phyloP scores from a whole-genome alignment of 805 yeast genomes.

The Starmerella tilneyi region DNA sequence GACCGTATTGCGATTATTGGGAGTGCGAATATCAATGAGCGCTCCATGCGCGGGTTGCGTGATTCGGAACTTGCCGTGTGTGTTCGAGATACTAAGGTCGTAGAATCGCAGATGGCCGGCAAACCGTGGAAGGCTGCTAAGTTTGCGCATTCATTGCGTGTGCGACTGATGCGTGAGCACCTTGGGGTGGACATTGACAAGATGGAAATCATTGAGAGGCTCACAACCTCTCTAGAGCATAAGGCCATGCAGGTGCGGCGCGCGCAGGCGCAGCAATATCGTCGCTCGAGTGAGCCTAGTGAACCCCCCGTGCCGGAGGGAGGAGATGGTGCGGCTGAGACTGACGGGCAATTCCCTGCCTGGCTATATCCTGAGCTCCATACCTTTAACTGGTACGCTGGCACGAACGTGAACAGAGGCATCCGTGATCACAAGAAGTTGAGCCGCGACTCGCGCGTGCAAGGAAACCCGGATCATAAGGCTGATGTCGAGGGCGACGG shows the following conservation, averaged over 20 bases:
- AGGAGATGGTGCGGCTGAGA: neutral
- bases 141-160: slow-evolving; percentile 80
- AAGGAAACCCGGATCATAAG: slow-evolving; percentile 51
- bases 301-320: slow-evolving; percentile 1
- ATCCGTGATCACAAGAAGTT: slow-evolving; percentile 71
- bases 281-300: neutral
- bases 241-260: neutral
- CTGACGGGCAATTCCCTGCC: slow-evolving; percentile 13
- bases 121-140: slow-evolving; percentile 68
- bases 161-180: slow-evolving; percentile 93
- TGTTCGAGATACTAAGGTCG: slow-evolving; percentile 56
- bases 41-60: slow-evolving; percentile 88
- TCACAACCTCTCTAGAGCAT: slow-evolving; percentile 14
- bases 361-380: slow-evolving; percentile 29
- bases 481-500: slow-evolving; percentile 73
- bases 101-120: slow-evolving; percentile 65
- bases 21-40: slow-evolving; percentile 91
- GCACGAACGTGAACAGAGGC: slow-evolving; percentile 68
- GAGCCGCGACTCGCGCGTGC: slow-evolving; percentile 73
- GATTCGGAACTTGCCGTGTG: slow-evolving; percentile 92
- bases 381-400: slow-evolving; percentile 79
- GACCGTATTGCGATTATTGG: slow-evolving; percentile 92
- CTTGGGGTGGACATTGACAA: slow-evolving; percentile 60
- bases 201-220: slow-evolving; percentile 25
- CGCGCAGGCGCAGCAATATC: neutral